Base-by-base conservation (phyloP, 1,284 basidiomycete species). In the Pholiota adiposa region DNA sequence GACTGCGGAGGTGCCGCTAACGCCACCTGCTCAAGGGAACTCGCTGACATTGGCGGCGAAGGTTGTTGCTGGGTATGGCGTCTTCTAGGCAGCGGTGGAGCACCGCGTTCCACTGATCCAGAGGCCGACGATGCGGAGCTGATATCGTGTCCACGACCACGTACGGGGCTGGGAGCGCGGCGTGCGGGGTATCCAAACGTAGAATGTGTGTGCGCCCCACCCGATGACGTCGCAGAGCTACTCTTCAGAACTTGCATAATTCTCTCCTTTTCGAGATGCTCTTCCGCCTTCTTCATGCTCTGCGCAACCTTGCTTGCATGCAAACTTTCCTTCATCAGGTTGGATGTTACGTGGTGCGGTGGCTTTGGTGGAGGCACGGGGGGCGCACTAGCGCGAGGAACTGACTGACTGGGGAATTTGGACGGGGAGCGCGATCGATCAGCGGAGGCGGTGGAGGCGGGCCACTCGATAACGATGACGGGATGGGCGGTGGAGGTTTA, bases 221-320 rank as follows among this genome's bases (percentile, higher is more conserved):
- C 3, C n/a, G n/a, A n/a, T n/a, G n/a, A n/a, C n/a, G n/a, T n/a
- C n/a, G n/a, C 3, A 19, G 21, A 14, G 56, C 76, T 79, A 64
- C 79, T 80, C 72, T 87, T 87, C 29, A 92, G 77, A 4, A 92
- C 85, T 67, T 87, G 84, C 58, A 90, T 73, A n/a, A 90, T 80
- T n/a, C 89, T 78, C 68, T 88, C 86, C 62, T 83, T 81, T 69
- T 88, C 88, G n/a, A 89, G 76, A 61, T 83, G 79, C 49, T 84
- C 83, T 65, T 90, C 86, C 0, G 83, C 85, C 54, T 83, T 82
- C 71, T 90, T 89, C 71, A 89, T 76, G 7, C 80, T 81, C 69
- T 89, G 85, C 3, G 83, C 90, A 0, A 83, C 82, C 63, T 88
- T 88, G 56, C 82, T 86, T 2, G 90, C 90, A 56, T 88, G 84